Evolutionary conservation across 148 eudicot species (phyloP), one percentile per base, ranked within the genome.

Genomic region (Tetragonia tetragonoides): DNA sequence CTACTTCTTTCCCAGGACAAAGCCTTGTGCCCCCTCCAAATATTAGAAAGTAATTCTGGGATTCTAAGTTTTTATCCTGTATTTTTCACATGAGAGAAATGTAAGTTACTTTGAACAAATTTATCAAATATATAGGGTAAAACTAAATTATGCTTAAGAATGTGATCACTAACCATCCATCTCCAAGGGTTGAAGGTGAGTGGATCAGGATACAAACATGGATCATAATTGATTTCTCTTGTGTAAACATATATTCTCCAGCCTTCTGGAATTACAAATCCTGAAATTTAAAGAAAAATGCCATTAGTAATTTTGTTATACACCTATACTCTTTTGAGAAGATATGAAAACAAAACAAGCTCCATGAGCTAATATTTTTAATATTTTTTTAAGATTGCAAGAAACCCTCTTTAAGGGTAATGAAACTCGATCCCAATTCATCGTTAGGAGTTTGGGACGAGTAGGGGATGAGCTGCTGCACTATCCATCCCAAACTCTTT

Each of bases 221-320:
- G 91, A 71, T 96, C 99, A 38, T 93, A 96, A 78, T 96, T 96
- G 15, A 91, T 85, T 81, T 96, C 99, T 66, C 99, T 85, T 17
- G 98, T 91, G 63, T 96, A 96, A 5, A 93, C 98, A 82, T 96
- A 96, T 70, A 96, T 96, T 81, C 97, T 96, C 99, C 99, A 96
- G n/a, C 98, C 99, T 80, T 93, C 68, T 0, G 99, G 99, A 80
- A 96, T 89, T 74, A 84, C 75, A 76, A 76, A 96, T 57, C 99
- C 99, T 96, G 92, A 49, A 85, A 89, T 63, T 59, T 4, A 1
- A 8, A 49, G 6, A 28, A 28, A 49, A 10, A 6, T 42, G 2
- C 23, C 8, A 15, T 78, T 23, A 67, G 23, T 21, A 18, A 57
- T 18, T 20, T 20, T 9, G 28, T 34, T 7, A 14, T 66, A 7